phyloP scores from a whole-genome alignment of 2,329 filamentous ascomycete species.

The Dothidotthia symphoricarpi region DNA sequence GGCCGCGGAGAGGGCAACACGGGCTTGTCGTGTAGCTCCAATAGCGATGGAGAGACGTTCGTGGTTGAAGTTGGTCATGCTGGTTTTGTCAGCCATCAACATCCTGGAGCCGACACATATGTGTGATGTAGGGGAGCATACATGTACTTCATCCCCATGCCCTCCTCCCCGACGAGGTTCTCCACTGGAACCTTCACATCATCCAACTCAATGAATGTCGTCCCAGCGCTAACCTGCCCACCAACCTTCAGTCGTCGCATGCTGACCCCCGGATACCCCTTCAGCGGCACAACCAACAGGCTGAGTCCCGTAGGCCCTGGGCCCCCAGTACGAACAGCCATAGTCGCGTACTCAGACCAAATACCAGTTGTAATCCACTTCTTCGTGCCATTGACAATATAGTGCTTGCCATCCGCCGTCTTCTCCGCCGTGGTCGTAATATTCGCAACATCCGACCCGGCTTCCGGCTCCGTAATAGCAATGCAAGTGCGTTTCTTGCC shows the following conservation, averaged over 20 bases:
- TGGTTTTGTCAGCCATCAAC: slow-evolving; percentile 4
- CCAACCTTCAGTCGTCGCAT: slow-evolving; percentile 67
- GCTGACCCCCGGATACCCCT: slow-evolving; percentile 62
- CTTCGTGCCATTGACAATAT: slow-evolving; percentile 72
- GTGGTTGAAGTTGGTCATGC: slow-evolving; percentile 77
- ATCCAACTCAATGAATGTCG: slow-evolving; percentile 73
- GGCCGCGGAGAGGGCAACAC: slow-evolving; percentile 59
- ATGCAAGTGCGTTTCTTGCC: slow-evolving; percentile 69
- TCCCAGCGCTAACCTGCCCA: slow-evolving; percentile 65
- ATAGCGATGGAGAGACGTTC: slow-evolving; percentile 68
- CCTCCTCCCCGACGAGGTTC: slow-evolving; percentile 69
- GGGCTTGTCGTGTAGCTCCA: slow-evolving; percentile 60
- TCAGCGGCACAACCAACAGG: slow-evolving; percentile 68
- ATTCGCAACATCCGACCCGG: slow-evolving; percentile 71
- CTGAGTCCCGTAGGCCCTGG: slow-evolving; percentile 63
- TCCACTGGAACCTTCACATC: slow-evolving; percentile 69
- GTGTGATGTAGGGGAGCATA: slow-evolving; percentile 7
- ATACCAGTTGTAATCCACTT: slow-evolving; percentile 66
- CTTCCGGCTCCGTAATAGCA: slow-evolving; percentile 74
- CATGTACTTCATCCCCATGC: slow-evolving; percentile 69
- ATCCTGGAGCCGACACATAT: background rate
- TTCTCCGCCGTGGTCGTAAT: slow-evolving; percentile 67
- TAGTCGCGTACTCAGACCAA: slow-evolving; percentile 65
- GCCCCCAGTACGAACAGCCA: slow-evolving; percentile 72
- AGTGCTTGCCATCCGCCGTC: slow-evolving; percentile 62